Evolutionary conservation across 129 eudicot genomes (phyloP).

Genomic region (Arctium lappa): DNA sequence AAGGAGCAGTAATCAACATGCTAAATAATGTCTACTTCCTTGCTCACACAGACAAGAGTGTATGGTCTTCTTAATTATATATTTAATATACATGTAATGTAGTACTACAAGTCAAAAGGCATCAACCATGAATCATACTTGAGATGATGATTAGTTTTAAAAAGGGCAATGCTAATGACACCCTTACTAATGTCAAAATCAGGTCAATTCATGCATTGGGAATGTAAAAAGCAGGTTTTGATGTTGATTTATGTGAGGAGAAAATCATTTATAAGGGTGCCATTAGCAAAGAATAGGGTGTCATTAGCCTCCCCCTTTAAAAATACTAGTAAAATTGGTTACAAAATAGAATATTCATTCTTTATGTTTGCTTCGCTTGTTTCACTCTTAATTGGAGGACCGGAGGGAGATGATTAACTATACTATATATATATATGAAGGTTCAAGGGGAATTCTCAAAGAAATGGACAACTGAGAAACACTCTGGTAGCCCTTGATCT

Average conservation of each 20-base stretch:
- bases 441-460: no score
- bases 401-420: not conserved
- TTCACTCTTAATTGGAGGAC: not conserved
- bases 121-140: not conserved
- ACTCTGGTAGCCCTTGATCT: no score
- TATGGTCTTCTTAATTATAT: constrained; percentile 5
- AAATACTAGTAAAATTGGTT: not conserved
- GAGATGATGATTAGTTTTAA: not conserved
- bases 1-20: not conserved
- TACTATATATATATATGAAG: no score
- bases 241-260: no score
- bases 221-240: no score
- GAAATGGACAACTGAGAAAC: no score
- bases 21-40: not conserved
- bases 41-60: not conserved
- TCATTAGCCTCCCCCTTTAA: no score
- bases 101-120: constrained; percentile 1
- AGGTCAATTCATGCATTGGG: no score
- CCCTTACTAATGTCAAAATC: no score
- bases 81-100: not conserved
- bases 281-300: no score
- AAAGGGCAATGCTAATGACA: not conserved
- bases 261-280: no score
- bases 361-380: constrained; percentile 1
- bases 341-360: not conserved